A percentile compares a stretch with the other conserved stretches of the same genome.
Conservation (phyloP, 1,284 basidiomycete genomes). For the Sporisorium exsertum region DNA sequence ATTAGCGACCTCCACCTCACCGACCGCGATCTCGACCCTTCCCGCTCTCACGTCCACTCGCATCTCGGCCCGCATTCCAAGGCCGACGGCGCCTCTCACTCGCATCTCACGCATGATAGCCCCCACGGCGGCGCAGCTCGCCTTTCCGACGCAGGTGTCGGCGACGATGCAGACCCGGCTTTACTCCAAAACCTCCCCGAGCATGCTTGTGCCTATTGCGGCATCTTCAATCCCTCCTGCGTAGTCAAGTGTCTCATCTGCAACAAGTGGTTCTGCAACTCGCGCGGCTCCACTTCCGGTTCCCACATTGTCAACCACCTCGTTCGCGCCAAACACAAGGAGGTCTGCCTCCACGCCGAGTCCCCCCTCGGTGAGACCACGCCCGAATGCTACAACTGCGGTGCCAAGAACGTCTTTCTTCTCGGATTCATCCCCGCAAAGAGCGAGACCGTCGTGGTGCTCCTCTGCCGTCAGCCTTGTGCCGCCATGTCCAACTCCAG, state of each 20-base stretch:
- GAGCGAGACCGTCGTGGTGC: slow-evolving; percentile 96
- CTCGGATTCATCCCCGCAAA: slow-evolving; percentile 99
- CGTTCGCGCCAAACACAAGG: slow-evolving; percentile 98
- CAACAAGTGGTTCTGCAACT: slow-evolving; percentile 97
- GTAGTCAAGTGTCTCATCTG: slow-evolving; percentile 97
- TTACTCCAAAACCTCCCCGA: slow-evolving; percentile 41
- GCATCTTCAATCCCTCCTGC: slow-evolving; percentile 96
- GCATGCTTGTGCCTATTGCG: slow-evolving; percentile 78
- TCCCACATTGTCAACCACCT: slow-evolving; percentile 97
- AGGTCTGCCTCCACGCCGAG: slow-evolving; percentile 94
- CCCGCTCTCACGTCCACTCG: slow-evolving; percentile 15
- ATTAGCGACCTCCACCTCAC: slow-evolving; percentile 56
- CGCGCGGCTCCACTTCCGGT: slow-evolving; percentile 95
- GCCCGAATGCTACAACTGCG: slow-evolving; percentile 96
- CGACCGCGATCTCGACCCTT: slow-evolving; percentile 39
- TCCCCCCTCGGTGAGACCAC: slow-evolving; percentile 95
- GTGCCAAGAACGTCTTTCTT: slow-evolving; percentile 99
- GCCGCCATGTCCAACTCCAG: slow-evolving; percentile 88
- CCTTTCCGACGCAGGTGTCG: slow-evolving; percentile 11
- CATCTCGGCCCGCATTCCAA: slow-evolving; percentile 5
- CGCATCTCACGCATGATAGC: slow-evolving; percentile 2
- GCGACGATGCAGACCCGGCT: slow-evolving; percentile 23
- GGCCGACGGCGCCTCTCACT: slow-evolving; percentile 1
- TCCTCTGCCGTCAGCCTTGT: slow-evolving; percentile 99
- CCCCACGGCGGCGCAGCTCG: background rate